phyloP scores from a whole-genome alignment of 257 asterid species.

The Lycium barbarum region DNA sequence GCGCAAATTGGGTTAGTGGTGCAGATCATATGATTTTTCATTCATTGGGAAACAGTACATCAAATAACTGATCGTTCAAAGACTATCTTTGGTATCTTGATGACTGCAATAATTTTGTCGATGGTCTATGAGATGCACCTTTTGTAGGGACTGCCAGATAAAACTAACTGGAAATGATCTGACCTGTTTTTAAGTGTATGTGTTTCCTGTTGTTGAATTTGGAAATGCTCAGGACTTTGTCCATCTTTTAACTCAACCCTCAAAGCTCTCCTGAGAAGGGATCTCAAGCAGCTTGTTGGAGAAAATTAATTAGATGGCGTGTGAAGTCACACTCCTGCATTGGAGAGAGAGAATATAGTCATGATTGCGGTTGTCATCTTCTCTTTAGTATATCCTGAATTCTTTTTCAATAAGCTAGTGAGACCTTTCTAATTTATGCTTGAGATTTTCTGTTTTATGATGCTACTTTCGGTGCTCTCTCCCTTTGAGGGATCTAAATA shows the following conservation, averaged over 20 bases:
- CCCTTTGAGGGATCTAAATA: neutral
- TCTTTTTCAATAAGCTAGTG: neutral
- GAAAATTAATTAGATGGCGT: neutral
- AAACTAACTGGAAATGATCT: neutral
- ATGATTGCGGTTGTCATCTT: neutral
- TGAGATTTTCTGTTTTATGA: neutral
- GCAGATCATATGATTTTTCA: constrained; percentile 19
- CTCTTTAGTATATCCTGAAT: constrained; percentile 13
- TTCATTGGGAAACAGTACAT: constrained; percentile 9
- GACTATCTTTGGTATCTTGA: constrained; percentile 20
- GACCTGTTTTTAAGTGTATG: constrained; percentile 19
- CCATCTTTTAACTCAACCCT: constrained; percentile 22
- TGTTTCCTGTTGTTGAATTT: neutral
- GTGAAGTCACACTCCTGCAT: neutral
- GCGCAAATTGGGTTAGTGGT: constrained; percentile 6
- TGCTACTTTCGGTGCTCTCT: neutral
- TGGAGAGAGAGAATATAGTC: constrained; percentile 18
- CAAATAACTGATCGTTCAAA: neutral
- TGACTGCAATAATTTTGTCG: neutral
- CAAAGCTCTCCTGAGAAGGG: constrained; percentile 8
- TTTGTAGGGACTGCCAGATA: neutral
- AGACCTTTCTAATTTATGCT: neutral
- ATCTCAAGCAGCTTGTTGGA: constrained; percentile 11
- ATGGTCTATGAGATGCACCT: neutral
- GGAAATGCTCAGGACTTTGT: constrained; percentile 1